A percentile compares a stretch with the other conserved stretches of the same genome.
Evolutionary conservation across 805 yeast genomes (phyloP).

Genomic region (Candida arabinofermentans): DNA sequence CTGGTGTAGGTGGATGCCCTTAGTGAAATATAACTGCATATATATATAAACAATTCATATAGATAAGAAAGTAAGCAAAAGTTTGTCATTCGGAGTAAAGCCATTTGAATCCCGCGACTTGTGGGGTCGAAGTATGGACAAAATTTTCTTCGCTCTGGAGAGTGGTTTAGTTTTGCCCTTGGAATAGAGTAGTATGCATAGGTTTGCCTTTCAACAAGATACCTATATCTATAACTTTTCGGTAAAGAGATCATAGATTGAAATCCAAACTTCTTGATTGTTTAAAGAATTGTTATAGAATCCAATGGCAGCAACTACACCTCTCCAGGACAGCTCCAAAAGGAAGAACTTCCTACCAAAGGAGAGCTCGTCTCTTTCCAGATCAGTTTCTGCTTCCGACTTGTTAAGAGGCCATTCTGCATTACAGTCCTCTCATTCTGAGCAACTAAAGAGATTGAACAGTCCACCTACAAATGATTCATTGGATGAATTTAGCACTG

Average conservation of each 20-base stretch:
- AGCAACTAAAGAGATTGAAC: constrained; percentile 1
- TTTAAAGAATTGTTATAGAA: too few relatives aligned
- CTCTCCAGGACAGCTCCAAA: not conserved
- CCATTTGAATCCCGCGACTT: too few relatives aligned
- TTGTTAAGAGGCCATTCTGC: constrained; percentile 12
- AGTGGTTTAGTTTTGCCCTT: not conserved
- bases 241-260: too few relatives aligned
- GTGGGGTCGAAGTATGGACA: not conserved
- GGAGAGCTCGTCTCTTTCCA: constrained; percentile 24
- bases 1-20: constrained; percentile 38
- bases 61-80: too few relatives aligned
- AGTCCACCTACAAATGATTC: not conserved
- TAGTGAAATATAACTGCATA: not conserved
- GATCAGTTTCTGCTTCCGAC: constrained; percentile 22
- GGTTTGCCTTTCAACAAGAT: not conserved
- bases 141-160: not conserved
- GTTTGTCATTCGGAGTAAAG: too few relatives aligned
- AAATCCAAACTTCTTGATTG: too few relatives aligned
- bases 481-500: constrained; percentile 13
- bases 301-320: too few relatives aligned
- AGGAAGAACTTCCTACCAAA: constrained; percentile 13
- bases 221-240: not conserved
- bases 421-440: constrained; percentile 3
- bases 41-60: not conserved
- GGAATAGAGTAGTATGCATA: not conserved